These are phyloP conservation scores for Aspergillus piperis DNA, from an alignment of 2,329 filamentous ascomycete genomes.

Conservation along the genomic window DNA sequence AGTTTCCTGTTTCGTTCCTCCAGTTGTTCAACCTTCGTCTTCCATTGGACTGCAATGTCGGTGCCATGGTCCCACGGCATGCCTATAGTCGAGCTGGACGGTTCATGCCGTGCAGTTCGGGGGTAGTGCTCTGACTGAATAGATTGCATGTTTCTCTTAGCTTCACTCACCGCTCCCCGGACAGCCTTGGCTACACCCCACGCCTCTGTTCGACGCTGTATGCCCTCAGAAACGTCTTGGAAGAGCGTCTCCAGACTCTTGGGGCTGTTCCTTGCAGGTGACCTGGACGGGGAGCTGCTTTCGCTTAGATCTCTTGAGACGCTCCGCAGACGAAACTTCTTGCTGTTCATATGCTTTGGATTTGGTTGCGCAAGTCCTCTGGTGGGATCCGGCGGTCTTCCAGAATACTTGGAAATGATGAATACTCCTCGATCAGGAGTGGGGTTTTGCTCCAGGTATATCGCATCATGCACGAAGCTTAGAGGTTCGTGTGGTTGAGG, in stretches of 20 bases:
- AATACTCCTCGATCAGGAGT: constrained; percentile 46
- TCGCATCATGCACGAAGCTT: constrained; percentile 81
- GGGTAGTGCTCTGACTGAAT: constrained; percentile 43
- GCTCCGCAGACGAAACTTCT: constrained; percentile 29
- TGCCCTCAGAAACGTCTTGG: constrained; percentile 51
- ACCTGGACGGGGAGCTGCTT: constrained; percentile 36
- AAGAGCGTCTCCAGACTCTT: constrained; percentile 49
- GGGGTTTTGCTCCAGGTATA: constrained; percentile 53
- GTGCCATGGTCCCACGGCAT: constrained; percentile 16
- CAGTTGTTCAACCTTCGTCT: constrained; percentile 35
- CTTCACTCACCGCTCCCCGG: constrained; percentile 50
- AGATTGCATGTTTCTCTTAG: constrained; percentile 49
- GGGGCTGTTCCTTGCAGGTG: constrained; percentile 40
- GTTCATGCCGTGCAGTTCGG: constrained; percentile 26
- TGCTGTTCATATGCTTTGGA: constrained; percentile 19
- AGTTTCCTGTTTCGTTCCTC: constrained; percentile 45
- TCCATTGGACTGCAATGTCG: constrained; percentile 28
- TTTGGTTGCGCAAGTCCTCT: constrained; percentile 27
- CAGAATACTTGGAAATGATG: constrained; percentile 51
- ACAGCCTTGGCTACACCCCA: constrained; percentile 54
- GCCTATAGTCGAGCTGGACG: constrained; percentile 17
- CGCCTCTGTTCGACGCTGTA: constrained; percentile 50
- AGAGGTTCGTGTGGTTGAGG: constrained; percentile 67
- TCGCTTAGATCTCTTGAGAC: constrained; percentile 33
- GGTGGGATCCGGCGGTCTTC: constrained; percentile 41